phyloP scores from a whole-genome alignment of 495 filamentous ascomycete species.

The Penicillium egyptiacum region DNA sequence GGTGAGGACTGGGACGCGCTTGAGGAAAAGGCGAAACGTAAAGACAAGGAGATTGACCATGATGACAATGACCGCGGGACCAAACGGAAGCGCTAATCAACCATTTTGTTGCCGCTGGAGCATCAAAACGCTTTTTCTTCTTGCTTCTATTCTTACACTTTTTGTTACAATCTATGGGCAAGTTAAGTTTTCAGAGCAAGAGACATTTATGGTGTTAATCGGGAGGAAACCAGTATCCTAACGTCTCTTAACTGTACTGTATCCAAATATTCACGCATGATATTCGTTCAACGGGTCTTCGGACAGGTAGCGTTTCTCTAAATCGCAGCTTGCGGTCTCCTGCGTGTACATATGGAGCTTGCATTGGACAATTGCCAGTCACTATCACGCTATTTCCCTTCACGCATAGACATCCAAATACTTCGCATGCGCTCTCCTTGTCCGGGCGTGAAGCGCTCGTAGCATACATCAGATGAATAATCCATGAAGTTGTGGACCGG shows the following conservation, averaged over 20 bases:
- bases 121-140: background rate
- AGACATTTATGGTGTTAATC: conserved; percentile 1
- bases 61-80: conserved; percentile 69
- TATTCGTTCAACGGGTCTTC: background rate
- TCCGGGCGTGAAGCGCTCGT: conserved; percentile 46
- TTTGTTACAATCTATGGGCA: background rate
- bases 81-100: conserved; percentile 52
- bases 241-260: conserved; percentile 1
- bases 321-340: background rate
- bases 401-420: conserved; percentile 48
- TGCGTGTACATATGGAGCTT: background rate
- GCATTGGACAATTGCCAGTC: background rate
- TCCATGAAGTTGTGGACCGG: conserved; percentile 58
- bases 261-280: background rate
- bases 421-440: conserved; percentile 47
- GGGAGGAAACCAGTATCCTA: background rate
- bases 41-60: conserved; percentile 71
- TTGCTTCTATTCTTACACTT: background rate
- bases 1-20: conserved; percentile 93
- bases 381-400: conserved; percentile 32
- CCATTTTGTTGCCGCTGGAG: background rate
- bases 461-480: conserved; percentile 56
- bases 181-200: background rate
- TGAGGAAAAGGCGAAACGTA: conserved; percentile 85
- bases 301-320: background rate